Evolutionary conservation across 768 basidiomycete genomes (phyloP), one percentile per base, ranked within the genome.

Genomic region (Kwoniella sp.): DNA sequence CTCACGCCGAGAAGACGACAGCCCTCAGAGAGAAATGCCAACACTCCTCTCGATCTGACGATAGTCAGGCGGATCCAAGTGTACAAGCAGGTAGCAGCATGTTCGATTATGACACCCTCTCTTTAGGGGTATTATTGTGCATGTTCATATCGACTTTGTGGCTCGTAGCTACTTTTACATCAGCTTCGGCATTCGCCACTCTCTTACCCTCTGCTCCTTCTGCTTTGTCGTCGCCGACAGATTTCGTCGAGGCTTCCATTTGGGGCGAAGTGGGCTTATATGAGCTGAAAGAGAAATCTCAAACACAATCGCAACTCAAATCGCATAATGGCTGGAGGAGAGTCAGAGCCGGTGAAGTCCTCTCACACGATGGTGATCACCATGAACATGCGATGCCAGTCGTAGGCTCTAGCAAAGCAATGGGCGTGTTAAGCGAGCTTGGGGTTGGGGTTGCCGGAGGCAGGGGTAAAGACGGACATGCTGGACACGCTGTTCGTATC

Each of bases 191-290:
- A 17, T 36, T 57, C 17, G 21, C 52, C 33, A 27, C 52, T 6
- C 22, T 24, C 21, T 6, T 22, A 2, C 25, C 48, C 22, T 24
- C 21, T 47, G 46, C 46, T 6, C 49, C 29, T 52, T 24, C 49
- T n/a, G 27, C 27, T 33, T 22, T 36, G 36, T 48, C 57, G 5
- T 49, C 57, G 12, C 17, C 40, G 8, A 19, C 40, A 9, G 40
- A 44, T 6, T 44, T 44, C 17, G 37, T 37, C 17, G 58, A 60
- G 37, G 50, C 50, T 52, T 25, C 33, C 26, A 26, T 36, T 33
- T 57, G 57, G 57, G 51, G 63, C 21, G 63, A 57, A 48, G 51
- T 60, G 17, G 63, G 55, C 6, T 24, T 51, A 40, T 59, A 50
- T 15, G 63, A 65, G 44, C n/a, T 58, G 17, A 46, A 30, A n/a